Base-by-base conservation (phyloP, 108 stramenopile genomes). In the Asterionellopsis glacialis region DNA sequence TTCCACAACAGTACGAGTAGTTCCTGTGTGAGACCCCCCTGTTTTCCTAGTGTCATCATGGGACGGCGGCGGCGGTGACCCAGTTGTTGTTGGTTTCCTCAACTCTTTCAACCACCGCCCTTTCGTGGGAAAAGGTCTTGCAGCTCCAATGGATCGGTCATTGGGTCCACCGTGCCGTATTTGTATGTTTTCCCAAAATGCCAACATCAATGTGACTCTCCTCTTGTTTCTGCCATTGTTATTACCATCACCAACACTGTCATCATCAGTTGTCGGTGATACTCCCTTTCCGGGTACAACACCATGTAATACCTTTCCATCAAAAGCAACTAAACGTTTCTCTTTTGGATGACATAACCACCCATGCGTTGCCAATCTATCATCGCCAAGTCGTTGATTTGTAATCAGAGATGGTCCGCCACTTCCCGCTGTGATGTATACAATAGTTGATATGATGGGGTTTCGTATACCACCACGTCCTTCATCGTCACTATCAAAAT, bases 401-500 rank as follows among this genome's bases (percentile, higher is more conserved):
- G 90, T 92, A 11, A 94, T 80, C 42, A 95, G 55, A 11, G 89
- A 79, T 22, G 90, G 87, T 45, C 95, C 92, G 14, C 95, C 92
- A 9, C 44, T 24, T 33, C 55, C 70, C 0, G 67, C 63, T 2
- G 79, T 65, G 19, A 91, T 53, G 57, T 85, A 84, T 21, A 91
- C 41, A 33, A 94, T 81, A 41, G 83, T 86, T 42, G 75, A 78
- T 40, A 78, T 69, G 54, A 95, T 76, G 3, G 95, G 95, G 66
- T 95, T 84, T 64, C 85, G 67, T n/a, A 85, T 72, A 10, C 81
- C 85, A 13, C 77, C 83, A 28, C 54, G 47, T 45, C 90, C 90
- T 76, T 93, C 93, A 60, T 94, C 75, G 69, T 91, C 95, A 23
- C 73, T 75, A 68, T 96, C 95, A 66, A 93, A 96, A 75, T 96